Percentiles rank a stretch among this genome's conserved stretches.
Evolutionary conservation across 768 basidiomycete genomes (phyloP).

Genomic region (Lactifluus pinguis): DNA sequence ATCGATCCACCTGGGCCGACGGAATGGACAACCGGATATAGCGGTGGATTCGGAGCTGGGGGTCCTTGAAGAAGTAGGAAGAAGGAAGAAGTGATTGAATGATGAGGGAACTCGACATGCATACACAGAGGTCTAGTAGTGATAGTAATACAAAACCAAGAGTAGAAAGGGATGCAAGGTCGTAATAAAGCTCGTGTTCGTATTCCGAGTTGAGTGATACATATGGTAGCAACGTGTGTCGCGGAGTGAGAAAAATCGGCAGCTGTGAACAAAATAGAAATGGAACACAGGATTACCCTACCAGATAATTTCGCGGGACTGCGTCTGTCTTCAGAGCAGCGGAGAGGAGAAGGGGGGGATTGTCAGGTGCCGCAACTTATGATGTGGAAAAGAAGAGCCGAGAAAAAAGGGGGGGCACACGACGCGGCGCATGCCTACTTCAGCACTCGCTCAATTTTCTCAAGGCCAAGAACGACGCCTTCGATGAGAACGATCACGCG

Average conservation of each 20-base stretch:
- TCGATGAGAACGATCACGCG: slow-evolving; percentile 51
- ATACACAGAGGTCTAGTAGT: slow-evolving; percentile 4
- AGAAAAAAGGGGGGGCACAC: background rate
- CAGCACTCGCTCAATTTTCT: slow-evolving; percentile 53
- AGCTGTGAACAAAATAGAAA: background rate
- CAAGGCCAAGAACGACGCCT: slow-evolving; percentile 52
- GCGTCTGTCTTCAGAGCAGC: background rate
- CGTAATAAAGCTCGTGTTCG: background rate
- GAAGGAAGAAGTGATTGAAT: background rate
- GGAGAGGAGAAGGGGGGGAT: background rate
- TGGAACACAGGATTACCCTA: background rate
- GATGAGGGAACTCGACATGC: background rate
- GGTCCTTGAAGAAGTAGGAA: background rate
- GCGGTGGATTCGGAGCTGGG: background rate
- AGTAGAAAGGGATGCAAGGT: background rate
- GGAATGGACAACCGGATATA: background rate
- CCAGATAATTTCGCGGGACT: background rate
- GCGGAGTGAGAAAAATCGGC: background rate
- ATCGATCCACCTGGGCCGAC: background rate
- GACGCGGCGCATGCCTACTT: slow-evolving; percentile 1
- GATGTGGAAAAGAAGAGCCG: background rate
- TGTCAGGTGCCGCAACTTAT: background rate
- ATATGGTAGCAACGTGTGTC: background rate
- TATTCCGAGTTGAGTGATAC: background rate
- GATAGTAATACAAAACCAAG: background rate